Evolutionary conservation across 208 protist genomes (phyloP).

Genomic region (Wallacemonas collosoma): DNA sequence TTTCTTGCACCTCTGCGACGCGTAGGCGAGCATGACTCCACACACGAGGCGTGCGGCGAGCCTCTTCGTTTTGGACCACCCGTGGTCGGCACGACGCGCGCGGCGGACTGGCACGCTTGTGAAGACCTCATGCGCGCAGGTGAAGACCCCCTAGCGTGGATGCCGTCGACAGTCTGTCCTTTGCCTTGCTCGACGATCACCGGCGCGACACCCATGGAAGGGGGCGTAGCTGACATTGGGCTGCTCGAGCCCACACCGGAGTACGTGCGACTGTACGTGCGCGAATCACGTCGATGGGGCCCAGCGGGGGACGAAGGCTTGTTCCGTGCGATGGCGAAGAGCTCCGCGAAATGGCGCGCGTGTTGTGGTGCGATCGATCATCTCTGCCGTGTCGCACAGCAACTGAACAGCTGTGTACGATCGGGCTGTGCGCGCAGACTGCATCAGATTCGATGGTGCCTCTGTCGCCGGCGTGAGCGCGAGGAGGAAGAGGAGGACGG

Average conservation of each 20-base stretch:
- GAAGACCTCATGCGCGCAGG: background rate
- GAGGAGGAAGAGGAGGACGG: background rate
- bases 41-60: background rate
- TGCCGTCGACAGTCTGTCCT: background rate
- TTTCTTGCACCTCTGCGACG: slow-evolving; percentile 39
- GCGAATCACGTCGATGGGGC: background rate
- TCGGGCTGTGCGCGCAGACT: background rate
- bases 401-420: background rate
- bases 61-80: slow-evolving; percentile 26
- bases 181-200: too few species aligned
- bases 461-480: background rate
- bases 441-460: background rate
- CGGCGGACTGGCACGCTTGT: background rate
- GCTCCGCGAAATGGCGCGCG: background rate
- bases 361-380: slow-evolving; percentile 3
- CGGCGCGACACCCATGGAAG: too few species aligned
- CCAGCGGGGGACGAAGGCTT: slow-evolving; percentile 1
- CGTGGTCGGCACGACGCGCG: slow-evolving; percentile 38
- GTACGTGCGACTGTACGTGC: slow-evolving; percentile 7
- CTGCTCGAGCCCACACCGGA: background rate
- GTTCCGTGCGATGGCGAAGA: slow-evolving; percentile 12
- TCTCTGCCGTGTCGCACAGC: background rate
- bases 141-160: background rate
- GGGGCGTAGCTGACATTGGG: background rate
- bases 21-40: too few species aligned